A percentile compares a stretch with the other conserved stretches of the same genome.
phyloP scores from a whole-genome alignment of 768 basidiomycete genomes.

The Rhodosporidiobolus odoratus region DNA sequence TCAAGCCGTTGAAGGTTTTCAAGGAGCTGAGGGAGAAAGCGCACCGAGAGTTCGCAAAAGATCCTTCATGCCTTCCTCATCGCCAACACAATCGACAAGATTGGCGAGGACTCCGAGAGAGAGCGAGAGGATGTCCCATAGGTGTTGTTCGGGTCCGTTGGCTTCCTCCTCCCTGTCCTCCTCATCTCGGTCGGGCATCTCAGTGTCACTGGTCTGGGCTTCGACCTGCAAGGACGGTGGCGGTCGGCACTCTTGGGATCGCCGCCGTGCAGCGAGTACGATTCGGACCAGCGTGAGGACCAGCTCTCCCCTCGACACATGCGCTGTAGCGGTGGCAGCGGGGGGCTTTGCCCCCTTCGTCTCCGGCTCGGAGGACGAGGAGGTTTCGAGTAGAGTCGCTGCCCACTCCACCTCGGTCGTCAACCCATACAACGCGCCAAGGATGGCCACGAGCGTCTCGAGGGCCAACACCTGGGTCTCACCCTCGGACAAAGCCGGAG shows the following conservation, averaged over 20 bases:
- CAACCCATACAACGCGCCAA: conserved; percentile 14
- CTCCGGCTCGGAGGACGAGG: too few species aligned
- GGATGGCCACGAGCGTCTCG: conserved; percentile 1
- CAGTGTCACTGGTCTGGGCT: neutral
- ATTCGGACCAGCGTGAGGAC: neutral
- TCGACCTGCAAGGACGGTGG: too few species aligned
- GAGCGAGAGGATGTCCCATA: conserved; percentile 28
- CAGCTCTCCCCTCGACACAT: neutral
- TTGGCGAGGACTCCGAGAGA: conserved; percentile 30
- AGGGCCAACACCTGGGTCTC: neutral
- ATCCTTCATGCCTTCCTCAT: neutral
- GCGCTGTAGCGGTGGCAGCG: too few species aligned
- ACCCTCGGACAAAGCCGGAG: too few species aligned
- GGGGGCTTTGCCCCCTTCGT: too few species aligned
- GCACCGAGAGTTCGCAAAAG: conserved; percentile 9
- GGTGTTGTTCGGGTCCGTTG: neutral
- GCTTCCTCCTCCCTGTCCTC: neutral
- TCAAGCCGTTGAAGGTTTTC: neutral
- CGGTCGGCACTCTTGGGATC: too few species aligned
- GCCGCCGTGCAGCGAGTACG: neutral
- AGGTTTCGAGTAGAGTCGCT: neutral
- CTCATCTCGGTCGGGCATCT: neutral
- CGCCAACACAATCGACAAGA: conserved; percentile 13
- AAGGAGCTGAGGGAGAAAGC: neutral
- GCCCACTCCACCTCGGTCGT: conserved; percentile 14